Percentiles rank a stretch among this genome's conserved stretches.
These are phyloP conservation scores for Penicillium sp. DNA, from an alignment of 2,329 filamentous ascomycete species.

Conservation along the genomic window DNA sequence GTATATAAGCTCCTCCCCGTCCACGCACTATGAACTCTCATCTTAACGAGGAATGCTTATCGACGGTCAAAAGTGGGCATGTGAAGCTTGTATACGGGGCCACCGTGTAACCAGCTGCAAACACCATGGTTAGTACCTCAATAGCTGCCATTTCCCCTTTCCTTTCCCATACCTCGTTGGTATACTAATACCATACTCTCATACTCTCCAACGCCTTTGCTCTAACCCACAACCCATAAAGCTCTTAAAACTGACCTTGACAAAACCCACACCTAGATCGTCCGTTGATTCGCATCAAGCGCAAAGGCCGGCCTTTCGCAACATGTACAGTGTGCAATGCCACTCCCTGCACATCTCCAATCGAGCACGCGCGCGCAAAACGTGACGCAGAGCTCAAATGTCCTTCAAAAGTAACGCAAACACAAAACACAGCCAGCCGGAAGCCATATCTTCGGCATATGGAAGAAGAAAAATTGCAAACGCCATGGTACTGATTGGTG, in stretches of 20 bases:
- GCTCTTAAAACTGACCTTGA: not conserved
- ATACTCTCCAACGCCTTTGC: not conserved
- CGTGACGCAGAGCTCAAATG: slow-evolving; percentile 35
- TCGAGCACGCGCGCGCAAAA: slow-evolving; percentile 71
- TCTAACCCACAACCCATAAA: not conserved
- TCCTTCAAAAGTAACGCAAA: slow-evolving; percentile 33
- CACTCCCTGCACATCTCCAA: slow-evolving; percentile 84
- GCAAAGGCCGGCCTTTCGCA: slow-evolving; percentile 92
- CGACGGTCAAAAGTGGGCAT: slow-evolving; percentile 95
- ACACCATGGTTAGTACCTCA: slow-evolving; percentile 72
- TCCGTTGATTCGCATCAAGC: slow-evolving; percentile 88
- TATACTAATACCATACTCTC: not conserved
- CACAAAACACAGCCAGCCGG: slow-evolving; percentile 15
- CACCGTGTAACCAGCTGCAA: slow-evolving; percentile 97
- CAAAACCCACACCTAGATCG: slow-evolving; percentile 60
- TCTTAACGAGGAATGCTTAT: slow-evolving; percentile 62
- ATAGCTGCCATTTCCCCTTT: not conserved
- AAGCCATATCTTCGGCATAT: slow-evolving; percentile 14
- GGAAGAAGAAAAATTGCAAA: slow-evolving; percentile 17
- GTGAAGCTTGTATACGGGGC: slow-evolving; percentile 92
- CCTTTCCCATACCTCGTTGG: not conserved
- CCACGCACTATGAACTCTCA: slow-evolving; percentile 9
- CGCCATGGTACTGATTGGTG: slow-evolving; percentile 22
- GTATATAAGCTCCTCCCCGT: slow-evolving; percentile 20
- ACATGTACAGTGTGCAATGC: slow-evolving; percentile 88